A percentile compares a stretch with the other conserved stretches of the same genome.
These are phyloP conservation scores for Penicillium concentricum DNA, from an alignment of 2,329 filamentous ascomycete species.

Conservation along the genomic window DNA sequence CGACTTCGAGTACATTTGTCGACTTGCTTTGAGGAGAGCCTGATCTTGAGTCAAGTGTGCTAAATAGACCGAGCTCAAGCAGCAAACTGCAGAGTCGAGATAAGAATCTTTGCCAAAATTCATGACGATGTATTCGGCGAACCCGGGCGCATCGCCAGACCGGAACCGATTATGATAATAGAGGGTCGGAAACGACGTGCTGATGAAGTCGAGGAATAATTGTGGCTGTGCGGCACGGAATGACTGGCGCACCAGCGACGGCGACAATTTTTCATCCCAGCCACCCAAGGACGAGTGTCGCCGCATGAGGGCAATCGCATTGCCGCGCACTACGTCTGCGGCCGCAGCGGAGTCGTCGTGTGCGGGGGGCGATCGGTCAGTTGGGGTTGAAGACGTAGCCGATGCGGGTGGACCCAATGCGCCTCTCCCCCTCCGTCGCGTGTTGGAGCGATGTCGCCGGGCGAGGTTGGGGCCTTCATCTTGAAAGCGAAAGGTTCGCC, in stretches of 20 bases:
- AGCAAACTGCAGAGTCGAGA: constrained; percentile 28
- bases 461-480: constrained; percentile 38
- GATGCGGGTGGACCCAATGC: constrained; percentile 3
- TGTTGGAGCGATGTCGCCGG: constrained; percentile 26
- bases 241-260: constrained; percentile 23
- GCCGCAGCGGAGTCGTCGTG: constrained; percentile 7
- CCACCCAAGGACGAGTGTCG: constrained; percentile 17
- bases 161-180: constrained; percentile 31
- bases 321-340: constrained; percentile 20
- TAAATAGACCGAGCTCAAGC: constrained; percentile 28
- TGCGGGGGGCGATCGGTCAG: not conserved
- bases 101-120: constrained; percentile 25
- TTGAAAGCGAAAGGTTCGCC: constrained; percentile 37
- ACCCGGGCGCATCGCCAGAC: constrained; percentile 20
- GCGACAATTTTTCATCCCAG: constrained; percentile 22
- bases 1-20: constrained; percentile 34
- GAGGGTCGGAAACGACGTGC: constrained; percentile 28
- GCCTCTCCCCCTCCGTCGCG: constrained; percentile 9
- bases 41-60: constrained; percentile 26
- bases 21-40: constrained; percentile 23
- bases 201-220: constrained; percentile 27
- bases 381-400: constrained; percentile 1
- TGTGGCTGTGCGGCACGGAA: constrained; percentile 23
- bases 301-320: constrained; percentile 28
- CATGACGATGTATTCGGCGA: constrained; percentile 23